Base-by-base conservation (phyloP, 2,329 filamentous ascomycete species). In the Emmonsiellopsis sp. region DNA sequence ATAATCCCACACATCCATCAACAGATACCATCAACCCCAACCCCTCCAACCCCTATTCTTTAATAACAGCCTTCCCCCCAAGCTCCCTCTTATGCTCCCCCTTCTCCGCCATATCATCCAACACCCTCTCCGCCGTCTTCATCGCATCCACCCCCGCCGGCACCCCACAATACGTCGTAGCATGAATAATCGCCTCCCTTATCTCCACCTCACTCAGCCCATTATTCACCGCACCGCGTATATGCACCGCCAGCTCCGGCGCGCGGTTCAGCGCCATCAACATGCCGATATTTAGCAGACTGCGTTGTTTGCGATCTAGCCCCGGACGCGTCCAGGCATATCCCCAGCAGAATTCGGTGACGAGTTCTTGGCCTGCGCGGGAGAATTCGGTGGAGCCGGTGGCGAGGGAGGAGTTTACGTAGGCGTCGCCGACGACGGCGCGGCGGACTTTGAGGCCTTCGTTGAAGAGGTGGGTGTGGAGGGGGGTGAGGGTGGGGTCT, bases 311-410 rank as follows among this genome's bases (percentile, higher is more conserved):
- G 55, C 77, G 75, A 37, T 79, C 76, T 7, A 86, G 75, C 0
- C 82, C 83, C 0, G 81, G 81, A 7, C 83, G 76, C 3, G 79
- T 79, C 83, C 83, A 86, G 30, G 79, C 76, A 55, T 76, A 76
- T 11, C 82, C 82, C 83, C 82, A 86, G 69, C 79, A 80, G 64
- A 75, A 79, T 67, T 85, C 82, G 0, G 82, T 84, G 1, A 83
- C 77, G 38, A 83, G 73, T 58, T 85, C 78, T 66, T 85, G 82
- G 59, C 80, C 79, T 0, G 82, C 78, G 40, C 73, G 70, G 1
- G 80, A 73, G 66, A 84, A 86, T n/a, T 80, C 76, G 8, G 76
- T 78, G 0, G 78, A 74, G 2, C 77, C 78, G 53, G 78, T 78
- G n/a, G 70, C 69, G 8, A 84, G 70, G 1, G 82, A 76, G 3